These are phyloP conservation scores for Wickerhamiella sergipiensis DNA, from an alignment of 805 yeast genomes.

Conservation along the genomic window DNA sequence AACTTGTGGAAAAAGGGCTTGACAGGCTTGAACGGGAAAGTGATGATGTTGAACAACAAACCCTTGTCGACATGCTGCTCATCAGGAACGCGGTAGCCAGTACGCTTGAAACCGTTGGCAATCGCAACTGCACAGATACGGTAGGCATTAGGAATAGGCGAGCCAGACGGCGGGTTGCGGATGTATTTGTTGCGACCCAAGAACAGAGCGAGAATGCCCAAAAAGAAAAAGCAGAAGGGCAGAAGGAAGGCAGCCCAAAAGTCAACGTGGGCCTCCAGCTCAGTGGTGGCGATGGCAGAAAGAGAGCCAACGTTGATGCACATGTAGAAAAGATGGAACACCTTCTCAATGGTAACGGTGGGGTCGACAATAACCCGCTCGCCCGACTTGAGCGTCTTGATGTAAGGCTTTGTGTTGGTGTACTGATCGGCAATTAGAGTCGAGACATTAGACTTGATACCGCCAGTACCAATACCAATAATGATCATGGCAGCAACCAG, in stretches of 20 bases:
- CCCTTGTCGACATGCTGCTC: slow-evolving; percentile 2
- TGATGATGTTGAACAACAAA: slow-evolving; percentile 5
- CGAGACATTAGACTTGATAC: slow-evolving; percentile 64
- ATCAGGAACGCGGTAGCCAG: slow-evolving; percentile 2
- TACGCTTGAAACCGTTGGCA: slow-evolving; percentile 30
- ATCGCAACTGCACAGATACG: slow-evolving; percentile 31
- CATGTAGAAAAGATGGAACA: slow-evolving; percentile 63
- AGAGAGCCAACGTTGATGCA: slow-evolving; percentile 66
- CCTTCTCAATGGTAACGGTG: slow-evolving; percentile 53
- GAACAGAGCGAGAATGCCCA: slow-evolving; percentile 40
- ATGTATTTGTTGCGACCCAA: slow-evolving; percentile 42
- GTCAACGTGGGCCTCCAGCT: slow-evolving; percentile 50
- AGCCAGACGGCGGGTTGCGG: slow-evolving; percentile 47
- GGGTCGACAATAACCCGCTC: slow-evolving; percentile 59
- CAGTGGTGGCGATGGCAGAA: slow-evolving; percentile 64
- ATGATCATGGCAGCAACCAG: slow-evolving; percentile 40
- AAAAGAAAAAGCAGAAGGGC: slow-evolving; percentile 54
- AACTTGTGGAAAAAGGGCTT: slow-evolving; percentile 9
- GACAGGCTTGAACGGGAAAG: slow-evolving; percentile 9
- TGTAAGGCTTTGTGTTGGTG: slow-evolving; percentile 45
- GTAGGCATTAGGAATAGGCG: slow-evolving; percentile 44
- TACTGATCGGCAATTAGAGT: slow-evolving; percentile 66
- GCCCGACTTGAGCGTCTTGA: slow-evolving; percentile 46
- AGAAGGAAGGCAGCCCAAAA: slow-evolving; percentile 54
- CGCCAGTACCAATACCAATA: slow-evolving; percentile 69